A percentile compares a stretch with the other conserved stretches of the same genome.
phyloP scores from a whole-genome alignment of 140 eudicot species.

The Bidens hawaiensis region DNA sequence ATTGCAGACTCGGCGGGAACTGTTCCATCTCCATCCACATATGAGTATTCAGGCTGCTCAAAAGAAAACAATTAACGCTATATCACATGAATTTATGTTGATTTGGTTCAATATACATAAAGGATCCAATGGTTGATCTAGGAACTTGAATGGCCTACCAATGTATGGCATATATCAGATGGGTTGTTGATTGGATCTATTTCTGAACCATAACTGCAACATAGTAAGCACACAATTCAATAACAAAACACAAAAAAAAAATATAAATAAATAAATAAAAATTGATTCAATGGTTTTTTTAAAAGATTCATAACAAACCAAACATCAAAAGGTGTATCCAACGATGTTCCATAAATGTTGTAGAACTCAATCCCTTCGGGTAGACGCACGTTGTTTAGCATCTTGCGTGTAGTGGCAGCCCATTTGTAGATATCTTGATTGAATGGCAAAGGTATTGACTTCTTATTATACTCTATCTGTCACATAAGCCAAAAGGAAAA shows the following conservation, averaged over 20 bases:
- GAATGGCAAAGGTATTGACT: conserved; percentile 73
- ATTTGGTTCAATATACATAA: neutral
- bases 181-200: conserved; percentile 60
- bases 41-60: conserved; percentile 72
- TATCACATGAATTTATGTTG: neutral
- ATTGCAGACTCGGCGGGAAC: conserved; percentile 88
- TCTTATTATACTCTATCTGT: conserved; percentile 63
- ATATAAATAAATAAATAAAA: too few species aligned
- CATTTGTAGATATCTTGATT: conserved; percentile 63
- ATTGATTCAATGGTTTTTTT: neutral
- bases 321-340: conserved; percentile 87
- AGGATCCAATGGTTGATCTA: neutral
- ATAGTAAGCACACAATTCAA: conserved; percentile 7
- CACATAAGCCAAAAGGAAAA: neutral
- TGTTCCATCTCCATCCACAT: conserved; percentile 95
- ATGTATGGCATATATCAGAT: conserved; percentile 68
- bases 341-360: conserved; percentile 75
- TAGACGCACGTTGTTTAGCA: conserved; percentile 52
- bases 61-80: conserved; percentile 2
- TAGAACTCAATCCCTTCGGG: conserved; percentile 75
- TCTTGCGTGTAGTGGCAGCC: conserved; percentile 79
- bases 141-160: conserved; percentile 40
- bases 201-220: conserved; percentile 78
- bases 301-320: conserved; percentile 44
- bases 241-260: neutral